phyloP scores from a whole-genome alignment of 202 grass and related monocot species.

The Panicum hallii region DNA sequence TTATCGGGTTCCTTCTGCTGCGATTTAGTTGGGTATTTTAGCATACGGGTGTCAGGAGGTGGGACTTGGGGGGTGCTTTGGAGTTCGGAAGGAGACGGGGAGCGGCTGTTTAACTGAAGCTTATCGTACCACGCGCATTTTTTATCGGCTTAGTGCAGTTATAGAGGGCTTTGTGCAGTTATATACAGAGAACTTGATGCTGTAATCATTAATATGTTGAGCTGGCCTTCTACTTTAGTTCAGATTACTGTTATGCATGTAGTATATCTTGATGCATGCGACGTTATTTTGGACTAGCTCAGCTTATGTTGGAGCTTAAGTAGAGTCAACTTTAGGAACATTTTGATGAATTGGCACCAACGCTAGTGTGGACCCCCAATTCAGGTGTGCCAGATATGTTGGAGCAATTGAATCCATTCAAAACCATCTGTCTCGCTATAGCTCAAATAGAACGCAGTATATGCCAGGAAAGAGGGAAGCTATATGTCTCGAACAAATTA shows the following conservation, averaged over 20 bases:
- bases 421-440: neutral
- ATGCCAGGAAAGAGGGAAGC: neutral
- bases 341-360: neutral
- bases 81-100: too few species aligned
- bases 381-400: neutral
- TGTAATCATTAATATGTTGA: neutral
- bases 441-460: neutral
- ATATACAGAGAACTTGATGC: neutral
- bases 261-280: neutral
- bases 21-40: constrained; percentile 10
- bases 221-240: neutral
- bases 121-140: neutral
- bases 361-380: neutral
- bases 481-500: neutral
- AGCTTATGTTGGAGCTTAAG: neutral
- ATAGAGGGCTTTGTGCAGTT: neutral
- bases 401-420: neutral
- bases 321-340: neutral
- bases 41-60: neutral
- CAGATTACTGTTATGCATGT: neutral
- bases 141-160: neutral
- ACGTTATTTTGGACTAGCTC: constrained; percentile 2
- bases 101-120: neutral
- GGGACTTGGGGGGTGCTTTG: neutral
- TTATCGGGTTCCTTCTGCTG: neutral